Base-by-base conservation (phyloP, 2,329 filamentous ascomycete species). In the Dactylonectria estremocensis region DNA sequence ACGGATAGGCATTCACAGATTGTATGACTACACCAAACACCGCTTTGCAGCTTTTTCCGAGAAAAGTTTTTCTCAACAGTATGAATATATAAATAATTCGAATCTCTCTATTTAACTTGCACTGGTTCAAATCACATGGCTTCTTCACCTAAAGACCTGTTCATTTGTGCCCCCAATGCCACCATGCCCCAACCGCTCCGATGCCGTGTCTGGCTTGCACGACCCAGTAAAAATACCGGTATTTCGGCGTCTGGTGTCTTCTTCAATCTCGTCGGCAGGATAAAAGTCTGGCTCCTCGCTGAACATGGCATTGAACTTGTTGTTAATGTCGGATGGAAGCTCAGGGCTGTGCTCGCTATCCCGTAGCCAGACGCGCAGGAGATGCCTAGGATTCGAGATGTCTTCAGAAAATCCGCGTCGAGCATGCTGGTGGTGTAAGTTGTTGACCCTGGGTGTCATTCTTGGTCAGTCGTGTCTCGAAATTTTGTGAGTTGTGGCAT, bases 221-320 rank as follows among this genome's bases (percentile, higher is more conserved):
- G 57, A 43, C 5, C 57, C 57, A 7, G 57, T 60, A 24, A 60
- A 60, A 24, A 50, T 16, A 6, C 46, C 57, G 5, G 57, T 60
- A 24, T 24, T 18, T 9, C 33, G 31, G 13, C 57, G 45, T 16
- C 33, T 48, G 10, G 33, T 8, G n/a, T 60, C 57, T 16, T 60
- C 57, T 8, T 60, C 33, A 31, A 52, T 14, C 31, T 60, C 57
- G 5, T 60, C 46, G 8, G 40, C 8, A 10, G 57, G 57, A 13
- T 50, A 50, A 28, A 60, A 43, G 13, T 16, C 28, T 3, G 57
- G 57, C 5, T 52, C 33, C 13, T 50, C 57, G 18, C 14, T 14
- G 13, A 60, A 60, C 46, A 60, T 60, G 20, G 57, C 57, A 16
- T 60, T 18, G 22, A 60, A 52, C 9, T 60, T 60, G 5, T 60